A percentile compares a stretch with the other conserved stretches of the same genome.
phyloP scores from a whole-genome alignment of 139 green algal genomes.

The Auxenochlorella pyrenoidosa region DNA sequence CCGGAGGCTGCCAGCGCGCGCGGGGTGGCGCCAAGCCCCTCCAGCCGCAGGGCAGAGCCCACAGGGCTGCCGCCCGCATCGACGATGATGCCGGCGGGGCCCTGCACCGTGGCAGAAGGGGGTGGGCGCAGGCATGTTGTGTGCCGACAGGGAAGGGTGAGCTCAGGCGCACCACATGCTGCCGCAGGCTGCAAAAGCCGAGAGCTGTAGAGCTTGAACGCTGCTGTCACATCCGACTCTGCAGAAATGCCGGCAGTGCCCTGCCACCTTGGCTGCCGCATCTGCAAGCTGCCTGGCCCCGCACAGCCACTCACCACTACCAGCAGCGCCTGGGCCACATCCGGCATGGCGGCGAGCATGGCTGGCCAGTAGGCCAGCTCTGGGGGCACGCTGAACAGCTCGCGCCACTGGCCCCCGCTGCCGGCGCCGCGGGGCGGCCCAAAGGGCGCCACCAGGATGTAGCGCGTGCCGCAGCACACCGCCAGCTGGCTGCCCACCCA shows the following conservation, averaged over 20 bases:
- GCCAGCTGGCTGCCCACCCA: slow-evolving; percentile 51
- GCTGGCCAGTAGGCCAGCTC: slow-evolving; percentile 41
- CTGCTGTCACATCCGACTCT: too few relatives aligned
- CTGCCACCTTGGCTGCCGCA: background rate
- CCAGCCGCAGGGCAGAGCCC: slow-evolving; percentile 48
- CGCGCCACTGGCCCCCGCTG: slow-evolving; percentile 9
- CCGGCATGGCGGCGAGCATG: slow-evolving; percentile 6
- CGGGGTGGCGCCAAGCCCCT: slow-evolving; percentile 40
- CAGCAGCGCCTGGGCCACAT: slow-evolving; percentile 23
- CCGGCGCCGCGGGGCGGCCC: background rate
- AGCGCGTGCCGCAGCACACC: slow-evolving; percentile 44
- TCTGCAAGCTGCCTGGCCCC: background rate
- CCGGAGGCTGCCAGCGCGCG: slow-evolving; percentile 45
- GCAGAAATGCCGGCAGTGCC: background rate
- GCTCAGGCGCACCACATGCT: too few relatives aligned
- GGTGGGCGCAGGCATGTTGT: background rate
- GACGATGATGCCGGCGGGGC: slow-evolving; percentile 51
- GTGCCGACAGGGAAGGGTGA: too few relatives aligned
- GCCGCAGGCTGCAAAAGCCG: background rate
- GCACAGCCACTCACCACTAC: slow-evolving; percentile 1
- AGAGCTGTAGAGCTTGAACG: too few relatives aligned
- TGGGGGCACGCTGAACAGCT: slow-evolving; percentile 49
- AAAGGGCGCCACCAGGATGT: slow-evolving; percentile 48
- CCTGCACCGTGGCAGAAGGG: slow-evolving; percentile 20
- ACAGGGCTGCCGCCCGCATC: slow-evolving; percentile 41